Percentiles rank a stretch among this genome's conserved stretches.
Evolutionary conservation across 176 grass and related monocot genomes (phyloP).

Genomic region (Oryza meyeriana): DNA sequence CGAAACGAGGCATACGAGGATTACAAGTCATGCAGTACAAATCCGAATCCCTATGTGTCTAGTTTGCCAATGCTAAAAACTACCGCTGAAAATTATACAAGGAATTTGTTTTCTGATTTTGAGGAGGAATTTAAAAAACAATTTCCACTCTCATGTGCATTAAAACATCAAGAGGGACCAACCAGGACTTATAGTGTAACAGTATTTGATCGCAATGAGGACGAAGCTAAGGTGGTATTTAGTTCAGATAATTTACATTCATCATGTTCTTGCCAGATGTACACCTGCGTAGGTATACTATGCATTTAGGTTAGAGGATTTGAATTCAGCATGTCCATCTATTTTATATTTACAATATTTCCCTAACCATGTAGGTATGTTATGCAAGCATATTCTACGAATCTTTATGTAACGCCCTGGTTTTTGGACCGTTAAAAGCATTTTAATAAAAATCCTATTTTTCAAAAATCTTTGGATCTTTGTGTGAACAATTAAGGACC

Average conservation of each 20-base stretch:
- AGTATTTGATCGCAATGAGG: slow-evolving; percentile 13
- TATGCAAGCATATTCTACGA: slow-evolving; percentile 17
- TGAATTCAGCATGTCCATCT: not conserved
- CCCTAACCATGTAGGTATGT: not conserved
- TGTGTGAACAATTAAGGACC: too few relatives aligned
- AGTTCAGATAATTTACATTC: slow-evolving; percentile 21
- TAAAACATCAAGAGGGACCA: slow-evolving; percentile 24
- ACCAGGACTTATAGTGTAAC: too few relatives aligned
- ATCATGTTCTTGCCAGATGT: slow-evolving; percentile 54
- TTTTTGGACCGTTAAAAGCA: too few relatives aligned
- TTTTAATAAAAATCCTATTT: too few relatives aligned
- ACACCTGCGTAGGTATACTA: not conserved
- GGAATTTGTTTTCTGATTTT: slow-evolving; percentile 53
- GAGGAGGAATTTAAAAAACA: slow-evolving; percentile 50
- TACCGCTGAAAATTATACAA: slow-evolving; percentile 46
- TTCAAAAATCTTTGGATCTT: too few relatives aligned
- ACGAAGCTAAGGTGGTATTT: slow-evolving; percentile 32
- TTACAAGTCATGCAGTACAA: slow-evolving; percentile 40
- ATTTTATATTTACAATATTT: not conserved
- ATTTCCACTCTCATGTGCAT: slow-evolving; percentile 35
- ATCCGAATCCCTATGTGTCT: slow-evolving; percentile 33
- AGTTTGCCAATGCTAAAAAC: slow-evolving; percentile 41
- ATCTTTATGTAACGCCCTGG: too few relatives aligned
- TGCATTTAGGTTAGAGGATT: not conserved
- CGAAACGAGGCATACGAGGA: slow-evolving; percentile 51